phyloP scores from a whole-genome alignment of 1,139 yeast species.

The Saccharomycopsis hybrid region DNA sequence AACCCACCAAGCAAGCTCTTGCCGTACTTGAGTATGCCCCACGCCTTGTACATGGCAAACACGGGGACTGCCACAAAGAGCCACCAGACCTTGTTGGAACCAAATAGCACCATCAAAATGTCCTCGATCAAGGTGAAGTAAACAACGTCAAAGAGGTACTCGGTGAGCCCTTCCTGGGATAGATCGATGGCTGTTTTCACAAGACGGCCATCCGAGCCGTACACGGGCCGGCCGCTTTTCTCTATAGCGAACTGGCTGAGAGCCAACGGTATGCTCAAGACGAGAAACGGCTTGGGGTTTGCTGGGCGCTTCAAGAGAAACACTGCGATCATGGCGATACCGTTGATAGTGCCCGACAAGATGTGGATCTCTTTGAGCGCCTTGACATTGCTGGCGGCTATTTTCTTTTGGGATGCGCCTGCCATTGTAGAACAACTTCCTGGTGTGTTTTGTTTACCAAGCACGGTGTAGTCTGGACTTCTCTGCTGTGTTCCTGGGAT shows the following conservation, averaged over 20 bases:
- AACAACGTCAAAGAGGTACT: constrained; percentile 69
- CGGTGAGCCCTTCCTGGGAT: constrained; percentile 60
- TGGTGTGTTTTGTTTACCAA: too few relatives aligned
- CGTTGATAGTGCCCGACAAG: constrained; percentile 38
- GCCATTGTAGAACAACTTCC: too few relatives aligned
- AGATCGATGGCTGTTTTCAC: constrained; percentile 60
- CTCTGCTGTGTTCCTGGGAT: too few relatives aligned
- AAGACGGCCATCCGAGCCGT: constrained; percentile 37
- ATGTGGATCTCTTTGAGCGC: constrained; percentile 51
- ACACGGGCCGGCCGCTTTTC: constrained; percentile 58
- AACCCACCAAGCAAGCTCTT: constrained; percentile 4
- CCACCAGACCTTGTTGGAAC: constrained; percentile 60
- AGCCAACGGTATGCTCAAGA: constrained; percentile 53
- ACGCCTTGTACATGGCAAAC: constrained; percentile 50
- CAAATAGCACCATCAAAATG: constrained; percentile 47
- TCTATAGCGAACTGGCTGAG: constrained; percentile 54
- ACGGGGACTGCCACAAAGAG: constrained; percentile 43
- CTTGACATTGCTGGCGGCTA: constrained; percentile 50
- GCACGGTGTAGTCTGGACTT: too few relatives aligned
- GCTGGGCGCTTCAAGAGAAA: constrained; percentile 49
- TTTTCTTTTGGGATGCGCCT: constrained; percentile 61
- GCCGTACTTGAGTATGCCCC: constrained; percentile 21
- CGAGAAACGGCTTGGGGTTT: constrained; percentile 43
- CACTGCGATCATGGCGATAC: constrained; percentile 35
- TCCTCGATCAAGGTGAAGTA: constrained; percentile 64